Evolutionary conservation across 225 moss, liverwort and hornwort species (phyloP).

Genomic region (Asterella californica): DNA sequence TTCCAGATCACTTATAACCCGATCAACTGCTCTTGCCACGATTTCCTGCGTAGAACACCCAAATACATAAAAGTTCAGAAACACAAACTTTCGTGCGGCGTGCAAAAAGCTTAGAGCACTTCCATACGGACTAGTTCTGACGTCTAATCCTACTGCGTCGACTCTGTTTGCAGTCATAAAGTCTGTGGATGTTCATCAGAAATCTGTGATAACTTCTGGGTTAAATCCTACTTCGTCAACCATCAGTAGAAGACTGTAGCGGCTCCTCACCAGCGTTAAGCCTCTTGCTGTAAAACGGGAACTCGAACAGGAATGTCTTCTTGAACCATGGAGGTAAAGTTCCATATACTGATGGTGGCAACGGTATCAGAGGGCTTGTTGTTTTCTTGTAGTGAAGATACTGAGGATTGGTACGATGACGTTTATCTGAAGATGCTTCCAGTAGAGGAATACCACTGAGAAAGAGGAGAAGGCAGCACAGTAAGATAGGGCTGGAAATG

Average conservation of each 20-base stretch:
- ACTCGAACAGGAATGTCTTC: constrained; percentile 59
- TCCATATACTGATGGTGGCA: constrained; percentile 71
- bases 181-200: neutral
- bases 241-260: constrained; percentile 16
- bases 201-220: neutral
- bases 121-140: neutral
- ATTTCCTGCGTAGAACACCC: constrained; percentile 14
- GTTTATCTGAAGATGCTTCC: constrained; percentile 75
- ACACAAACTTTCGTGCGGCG: neutral
- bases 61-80: neutral
- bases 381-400: constrained; percentile 63
- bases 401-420: constrained; percentile 66
- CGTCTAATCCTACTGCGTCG: neutral
- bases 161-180: neutral
- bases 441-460: constrained; percentile 87
- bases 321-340: constrained; percentile 71
- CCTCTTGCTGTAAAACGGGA: constrained; percentile 76
- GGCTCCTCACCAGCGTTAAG: constrained; percentile 71
- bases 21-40: constrained; percentile 11
- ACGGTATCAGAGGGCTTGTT: constrained; percentile 84
- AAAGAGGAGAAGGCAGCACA: constrained; percentile 75
- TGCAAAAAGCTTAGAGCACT: neutral
- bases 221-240: neutral
- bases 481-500: constrained; percentile 68
- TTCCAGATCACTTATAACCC: neutral